Percentiles rank a stretch among this genome's conserved stretches.
Conservation (phyloP, 768 basidiomycete species). For the Arthromyces matolae region DNA sequence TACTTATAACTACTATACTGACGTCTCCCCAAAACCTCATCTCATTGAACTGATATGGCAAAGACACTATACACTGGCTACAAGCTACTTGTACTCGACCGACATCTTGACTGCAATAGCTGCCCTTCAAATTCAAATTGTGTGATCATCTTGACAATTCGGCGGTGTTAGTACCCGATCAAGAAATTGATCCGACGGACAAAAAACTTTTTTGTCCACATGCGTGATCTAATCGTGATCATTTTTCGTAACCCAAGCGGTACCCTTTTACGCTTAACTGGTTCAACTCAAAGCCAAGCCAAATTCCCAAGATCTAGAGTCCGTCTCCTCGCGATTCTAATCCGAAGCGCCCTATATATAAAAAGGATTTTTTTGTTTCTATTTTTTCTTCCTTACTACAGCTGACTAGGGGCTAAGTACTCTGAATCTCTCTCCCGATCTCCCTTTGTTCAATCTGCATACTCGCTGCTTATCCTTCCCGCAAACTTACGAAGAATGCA, state of each 20-base stretch:
- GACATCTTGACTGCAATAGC: too few relatives aligned
- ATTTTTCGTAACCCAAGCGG: too few relatives aligned
- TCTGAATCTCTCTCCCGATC: conserved; percentile 3
- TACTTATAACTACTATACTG: too few relatives aligned
- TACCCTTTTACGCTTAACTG: not conserved
- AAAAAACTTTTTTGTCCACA: conserved; percentile 25
- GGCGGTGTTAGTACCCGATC: not conserved
- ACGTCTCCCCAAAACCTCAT: too few relatives aligned
- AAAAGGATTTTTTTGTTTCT: too few relatives aligned
- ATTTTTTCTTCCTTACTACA: too few relatives aligned
- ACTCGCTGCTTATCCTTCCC: not conserved
- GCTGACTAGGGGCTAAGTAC: too few relatives aligned
- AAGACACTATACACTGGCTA: too few relatives aligned
- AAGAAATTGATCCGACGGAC: not conserved
- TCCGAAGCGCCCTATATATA: not conserved
- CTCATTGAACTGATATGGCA: too few relatives aligned
- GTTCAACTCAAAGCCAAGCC: not conserved
- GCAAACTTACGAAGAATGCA: conserved; percentile 9
- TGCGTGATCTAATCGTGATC: too few relatives aligned
- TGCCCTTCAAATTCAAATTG: conserved; percentile 10
- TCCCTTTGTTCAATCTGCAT: not conserved
- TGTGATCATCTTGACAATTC: not conserved
- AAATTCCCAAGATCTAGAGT: conserved; percentile 1
- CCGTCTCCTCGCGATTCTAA: not conserved
- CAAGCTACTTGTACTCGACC: too few relatives aligned